Evolutionary conservation across 805 yeast species (phyloP), one percentile per base, ranked within the genome.

Genomic region (Teunomyces atbi): DNA sequence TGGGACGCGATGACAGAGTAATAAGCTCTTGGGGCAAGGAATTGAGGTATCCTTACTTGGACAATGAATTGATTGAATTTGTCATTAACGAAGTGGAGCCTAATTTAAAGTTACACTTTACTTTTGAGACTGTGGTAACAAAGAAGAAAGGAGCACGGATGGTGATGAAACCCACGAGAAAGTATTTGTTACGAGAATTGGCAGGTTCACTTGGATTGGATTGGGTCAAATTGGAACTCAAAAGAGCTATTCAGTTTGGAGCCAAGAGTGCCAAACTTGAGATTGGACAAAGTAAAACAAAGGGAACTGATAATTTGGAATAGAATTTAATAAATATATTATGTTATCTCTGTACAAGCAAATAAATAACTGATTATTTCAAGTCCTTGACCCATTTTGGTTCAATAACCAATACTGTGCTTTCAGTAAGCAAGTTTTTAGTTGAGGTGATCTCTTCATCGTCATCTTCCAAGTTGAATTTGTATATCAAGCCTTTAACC

Each of bases 171-270:
- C 64, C 66, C 1, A 60, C 53, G 1, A 56, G 76, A 47, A 90
- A 90, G 60, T 68, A 65, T 50, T 64, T 86, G 1, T 65, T 94
- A 35, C 65, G 98, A 41, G 64, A 69, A 41, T 58, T 87, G 6
- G 97, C 97, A 0, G 61, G 56, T 0, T 27, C 16, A 2, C 53
- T 84, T 15, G 77, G 76, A 0, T 60, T 89, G 28, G 60, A 52
- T 0, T 76, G 74, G 61, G 94, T 90, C 0, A 68, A 81, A 13
- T 69, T 73, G 18, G 98, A 94, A 59, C 81, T 86, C 1, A 94
- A 94, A 60, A 73, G 99, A 40, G 99, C 99, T 0, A 90, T 94
- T 49, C 99, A 94, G 60, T 94, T 94, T 64, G 99, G 99, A 0
- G 88, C 98, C 0, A 83, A 86, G 52, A 85, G 96, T 60, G 99